Conservation (phyloP, 768 basidiomycete genomes). For the Pseudohyphozyma bogoriensis region DNA sequence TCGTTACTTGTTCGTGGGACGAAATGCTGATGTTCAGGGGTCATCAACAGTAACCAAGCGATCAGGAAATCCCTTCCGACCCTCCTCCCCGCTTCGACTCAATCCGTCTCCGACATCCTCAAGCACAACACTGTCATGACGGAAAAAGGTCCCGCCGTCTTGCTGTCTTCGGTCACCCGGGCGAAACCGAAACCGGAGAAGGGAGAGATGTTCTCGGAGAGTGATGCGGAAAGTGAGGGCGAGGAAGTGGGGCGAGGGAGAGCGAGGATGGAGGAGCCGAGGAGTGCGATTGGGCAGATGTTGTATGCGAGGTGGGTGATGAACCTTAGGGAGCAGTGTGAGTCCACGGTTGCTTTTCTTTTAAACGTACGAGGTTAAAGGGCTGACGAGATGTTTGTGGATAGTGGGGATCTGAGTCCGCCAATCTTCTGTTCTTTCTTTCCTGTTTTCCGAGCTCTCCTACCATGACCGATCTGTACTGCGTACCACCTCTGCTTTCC, state of each 20-base stretch:
- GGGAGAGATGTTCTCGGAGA: conserved; percentile 23
- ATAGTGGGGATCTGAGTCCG: too few relatives aligned
- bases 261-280: conserved; percentile 35
- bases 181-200: conserved; percentile 2
- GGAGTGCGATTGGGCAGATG: conserved; percentile 84
- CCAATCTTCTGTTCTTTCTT: too few relatives aligned
- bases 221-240: conserved; percentile 14
- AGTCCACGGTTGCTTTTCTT: conserved; percentile 1
- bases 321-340: conserved; percentile 46
- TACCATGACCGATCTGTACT: too few relatives aligned
- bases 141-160: conserved; percentile 67
- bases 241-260: background rate
- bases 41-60: conserved; percentile 52
- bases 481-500: too few relatives aligned
- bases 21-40: background rate
- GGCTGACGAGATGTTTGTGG: too few relatives aligned
- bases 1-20: conserved; percentile 1
- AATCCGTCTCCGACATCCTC: background rate
- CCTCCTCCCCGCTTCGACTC: conserved; percentile 61
- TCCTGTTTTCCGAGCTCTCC: too few relatives aligned
- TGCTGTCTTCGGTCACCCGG: conserved; percentile 38
- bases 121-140: conserved; percentile 68
- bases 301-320: conserved; percentile 97
- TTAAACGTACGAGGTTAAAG: too few relatives aligned
- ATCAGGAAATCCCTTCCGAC: conserved; percentile 69